Conservation (phyloP, 192 early-diverging fungal species). For the Geranomyces variabilis region DNA sequence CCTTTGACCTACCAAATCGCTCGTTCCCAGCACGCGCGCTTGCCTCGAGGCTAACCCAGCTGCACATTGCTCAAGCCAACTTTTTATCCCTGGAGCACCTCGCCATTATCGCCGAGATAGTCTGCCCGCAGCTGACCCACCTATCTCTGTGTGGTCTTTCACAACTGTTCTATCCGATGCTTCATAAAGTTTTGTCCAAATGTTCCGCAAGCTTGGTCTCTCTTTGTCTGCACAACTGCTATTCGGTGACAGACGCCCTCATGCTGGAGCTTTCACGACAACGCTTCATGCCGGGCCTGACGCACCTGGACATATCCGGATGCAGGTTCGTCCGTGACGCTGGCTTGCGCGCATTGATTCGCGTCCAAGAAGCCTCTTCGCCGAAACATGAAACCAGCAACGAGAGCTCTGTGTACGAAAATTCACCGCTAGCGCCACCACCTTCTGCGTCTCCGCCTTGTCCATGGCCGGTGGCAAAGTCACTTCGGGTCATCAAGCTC, state of each 20-base stretch:
- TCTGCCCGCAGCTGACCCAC: background rate
- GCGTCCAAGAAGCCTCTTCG: background rate
- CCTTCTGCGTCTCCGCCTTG: background rate
- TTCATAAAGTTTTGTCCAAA: background rate
- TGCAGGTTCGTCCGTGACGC: background rate
- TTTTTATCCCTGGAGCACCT: background rate
- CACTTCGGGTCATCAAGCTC: background rate
- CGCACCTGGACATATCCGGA: background rate
- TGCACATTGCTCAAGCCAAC: slow-evolving; percentile 9
- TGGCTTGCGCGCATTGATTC: background rate
- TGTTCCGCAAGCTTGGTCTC: background rate
- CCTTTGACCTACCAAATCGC: background rate
- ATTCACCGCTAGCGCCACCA: no score
- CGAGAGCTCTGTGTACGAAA: no score
- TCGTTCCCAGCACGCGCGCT: no score
- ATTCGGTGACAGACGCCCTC: background rate
- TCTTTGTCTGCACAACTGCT: background rate
- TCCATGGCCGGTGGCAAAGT: background rate
- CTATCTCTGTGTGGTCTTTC: background rate
- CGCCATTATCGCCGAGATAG: background rate
- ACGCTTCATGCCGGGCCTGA: background rate
- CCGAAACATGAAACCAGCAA: no score
- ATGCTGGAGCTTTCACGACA: background rate
- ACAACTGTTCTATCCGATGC: background rate
- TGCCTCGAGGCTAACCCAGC: no score